phyloP scores from a whole-genome alignment of 352 stramenopile genomes.

The Phytophthora uliginosa region DNA sequence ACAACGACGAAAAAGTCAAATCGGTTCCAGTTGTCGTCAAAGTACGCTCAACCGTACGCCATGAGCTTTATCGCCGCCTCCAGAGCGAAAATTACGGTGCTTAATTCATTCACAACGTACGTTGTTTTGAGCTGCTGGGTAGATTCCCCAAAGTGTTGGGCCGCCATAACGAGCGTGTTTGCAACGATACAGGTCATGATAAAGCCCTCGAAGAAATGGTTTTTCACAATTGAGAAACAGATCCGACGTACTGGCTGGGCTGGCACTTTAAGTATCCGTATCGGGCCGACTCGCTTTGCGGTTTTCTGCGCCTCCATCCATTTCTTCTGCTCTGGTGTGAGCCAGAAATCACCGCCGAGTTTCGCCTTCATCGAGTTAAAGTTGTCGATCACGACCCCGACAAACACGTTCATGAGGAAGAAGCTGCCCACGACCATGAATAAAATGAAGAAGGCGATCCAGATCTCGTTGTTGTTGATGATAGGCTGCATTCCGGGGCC shows the following conservation, averaged over 20 bases:
- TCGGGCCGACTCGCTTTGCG: constrained; percentile 57
- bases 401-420: constrained; percentile 95
- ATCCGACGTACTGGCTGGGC: constrained; percentile 49
- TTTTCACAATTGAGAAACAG: constrained; percentile 74
- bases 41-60: constrained; percentile 80
- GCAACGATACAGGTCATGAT: constrained; percentile 91
- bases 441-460: constrained; percentile 85
- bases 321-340: constrained; percentile 91
- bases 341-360: constrained; percentile 68
- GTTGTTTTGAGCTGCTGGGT: constrained; percentile 55
- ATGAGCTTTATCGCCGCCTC: constrained; percentile 91
- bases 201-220: constrained; percentile 77
- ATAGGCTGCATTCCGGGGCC: constrained; percentile 93
- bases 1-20: constrained; percentile 90
- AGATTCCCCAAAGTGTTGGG: constrained; percentile 84
- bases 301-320: constrained; percentile 85
- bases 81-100: constrained; percentile 85
- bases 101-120: constrained; percentile 77
- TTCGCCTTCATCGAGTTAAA: constrained; percentile 91
- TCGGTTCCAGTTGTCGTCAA: constrained; percentile 82
- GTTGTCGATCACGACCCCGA: constrained; percentile 95
- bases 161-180: constrained; percentile 90
- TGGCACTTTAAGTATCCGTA: constrained; percentile 55
- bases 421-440: constrained; percentile 95
- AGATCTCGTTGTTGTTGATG: constrained; percentile 72